Base-by-base conservation (phyloP, 305 asterid species). In the Fraxinus ornus region DNA sequence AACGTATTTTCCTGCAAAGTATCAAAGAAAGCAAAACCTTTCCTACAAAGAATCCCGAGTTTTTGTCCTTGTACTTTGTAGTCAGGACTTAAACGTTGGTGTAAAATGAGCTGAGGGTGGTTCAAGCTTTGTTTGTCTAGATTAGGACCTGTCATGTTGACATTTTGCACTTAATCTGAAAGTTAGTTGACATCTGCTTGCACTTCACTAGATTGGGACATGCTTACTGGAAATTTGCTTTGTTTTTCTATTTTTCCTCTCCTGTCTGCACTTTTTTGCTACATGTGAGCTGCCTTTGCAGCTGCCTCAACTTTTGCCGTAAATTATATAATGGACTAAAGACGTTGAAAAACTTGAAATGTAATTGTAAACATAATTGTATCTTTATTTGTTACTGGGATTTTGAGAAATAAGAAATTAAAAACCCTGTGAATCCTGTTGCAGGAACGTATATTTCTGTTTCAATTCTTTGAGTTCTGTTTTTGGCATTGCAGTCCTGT, bases 401-500 rank as follows among this genome's bases (percentile, higher is more conserved):
- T 49, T 49, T 79, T 52, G 10, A 26, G 12, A 5, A 17, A 49
- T 15, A 49, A 13, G 60, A 49, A 49, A 49, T 49, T 1, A 15
- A 10, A 49, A 49, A 49, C 19, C 21, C 60, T 0, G 15, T 47
- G 19, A 12, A 44, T 44, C 15, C 55, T 44, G 17, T 44, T 12
- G 55, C 55, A 44, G n/a, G 55, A 44, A 44, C n/a, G n/a, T 44
- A 44, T 57, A 72, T 79, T 44, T 78, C 21, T 75, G 78, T 19
- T 80, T 64, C 55, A 22, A 62, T 5, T 62, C 13, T 62, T 77
- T 36, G 0, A 32, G 35, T 32, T 32, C 35, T 32, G 35, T 32
- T 32, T 32, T 47, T 85, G 80, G 75, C 49, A 44, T 85, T 87
- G 86, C 90, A 94, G 99, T 39, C 9, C 47, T 39, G 12, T 39